These are phyloP conservation scores for Capsaspora owczarzaki DNA, from an alignment of 78 protist species.

Conservation along the genomic window DNA sequence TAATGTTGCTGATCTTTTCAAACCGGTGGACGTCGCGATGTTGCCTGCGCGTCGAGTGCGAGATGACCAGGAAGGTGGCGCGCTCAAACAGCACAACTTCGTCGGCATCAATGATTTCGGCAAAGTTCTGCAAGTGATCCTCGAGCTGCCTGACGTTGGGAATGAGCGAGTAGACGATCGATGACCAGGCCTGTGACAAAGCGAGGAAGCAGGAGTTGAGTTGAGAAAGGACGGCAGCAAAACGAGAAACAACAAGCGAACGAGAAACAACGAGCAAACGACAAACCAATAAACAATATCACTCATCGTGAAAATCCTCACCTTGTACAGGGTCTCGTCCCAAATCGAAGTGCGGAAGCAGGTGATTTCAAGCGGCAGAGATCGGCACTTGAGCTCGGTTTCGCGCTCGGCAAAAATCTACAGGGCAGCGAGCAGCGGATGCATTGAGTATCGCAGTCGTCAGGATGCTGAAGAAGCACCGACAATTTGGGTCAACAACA, in stretches of 20 bases:
- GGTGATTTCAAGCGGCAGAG: slow-evolving; percentile 51
- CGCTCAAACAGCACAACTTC: slow-evolving; percentile 67
- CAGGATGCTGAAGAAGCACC: neutral
- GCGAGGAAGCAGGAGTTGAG: neutral
- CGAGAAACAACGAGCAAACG: neutral
- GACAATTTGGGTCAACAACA: too few relatives aligned
- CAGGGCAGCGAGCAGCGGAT: neutral
- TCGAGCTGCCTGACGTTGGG: slow-evolving; percentile 78
- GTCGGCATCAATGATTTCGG: slow-evolving; percentile 85
- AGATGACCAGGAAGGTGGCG: slow-evolving; percentile 83
- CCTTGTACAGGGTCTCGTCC: slow-evolving; percentile 95
- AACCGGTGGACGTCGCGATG: slow-evolving; percentile 61
- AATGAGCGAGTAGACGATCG: slow-evolving; percentile 82
- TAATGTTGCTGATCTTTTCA: slow-evolving; percentile 87
- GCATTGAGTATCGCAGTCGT: neutral
- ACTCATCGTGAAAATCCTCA: neutral
- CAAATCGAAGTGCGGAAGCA: slow-evolving; percentile 91
- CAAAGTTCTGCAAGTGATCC: slow-evolving; percentile 66
- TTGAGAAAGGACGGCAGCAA: neutral
- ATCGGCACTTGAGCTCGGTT: slow-evolving; percentile 51
- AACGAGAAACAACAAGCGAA: neutral
- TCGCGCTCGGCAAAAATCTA: slow-evolving; percentile 45
- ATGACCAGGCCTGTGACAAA: slow-evolving; percentile 73
- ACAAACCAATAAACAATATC: neutral
- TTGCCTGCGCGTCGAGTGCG: slow-evolving; percentile 60